Percentiles rank a stretch among this genome's conserved stretches.
Conservation (phyloP, 768 basidiomycete genomes). For the Chalciporus pseudorubinellus region DNA sequence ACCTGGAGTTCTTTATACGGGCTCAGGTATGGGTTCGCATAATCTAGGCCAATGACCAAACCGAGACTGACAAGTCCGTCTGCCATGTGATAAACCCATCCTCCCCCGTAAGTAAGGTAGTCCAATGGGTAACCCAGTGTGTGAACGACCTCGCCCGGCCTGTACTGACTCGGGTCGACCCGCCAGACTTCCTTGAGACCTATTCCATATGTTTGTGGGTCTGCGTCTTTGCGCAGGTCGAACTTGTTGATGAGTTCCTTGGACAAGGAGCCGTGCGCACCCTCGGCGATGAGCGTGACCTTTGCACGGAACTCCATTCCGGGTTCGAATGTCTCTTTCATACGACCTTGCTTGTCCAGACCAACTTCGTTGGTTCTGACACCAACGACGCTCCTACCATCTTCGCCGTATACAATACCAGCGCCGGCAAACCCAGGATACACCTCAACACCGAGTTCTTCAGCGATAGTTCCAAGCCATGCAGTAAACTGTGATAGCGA, state of each 20-base stretch:
- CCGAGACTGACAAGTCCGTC: constrained; percentile 88
- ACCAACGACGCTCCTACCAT: constrained; percentile 46
- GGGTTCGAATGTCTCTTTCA: constrained; percentile 89
- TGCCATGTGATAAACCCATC: constrained; percentile 95
- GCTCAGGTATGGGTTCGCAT: constrained; percentile 87
- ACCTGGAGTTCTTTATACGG: constrained; percentile 95
- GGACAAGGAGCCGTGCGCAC: constrained; percentile 88
- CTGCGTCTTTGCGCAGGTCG: constrained; percentile 58
- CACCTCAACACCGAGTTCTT: constrained; percentile 86
- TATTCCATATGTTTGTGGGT: constrained; percentile 94
- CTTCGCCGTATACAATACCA: constrained; percentile 66
- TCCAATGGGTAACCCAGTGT: constrained; percentile 94
- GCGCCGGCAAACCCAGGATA: constrained; percentile 98
- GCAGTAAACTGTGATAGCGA: constrained; percentile 86
- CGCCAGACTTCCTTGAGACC: constrained; percentile 99
- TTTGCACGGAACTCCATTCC: constrained; percentile 95
- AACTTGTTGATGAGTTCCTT: constrained; percentile 78
- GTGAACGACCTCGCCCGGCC: constrained; percentile 80
- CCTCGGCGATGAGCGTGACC: constrained; percentile 90
- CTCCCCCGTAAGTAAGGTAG: constrained; percentile 76
- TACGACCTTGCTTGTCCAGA: constrained; percentile 67
- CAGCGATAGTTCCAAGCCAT: constrained; percentile 87
- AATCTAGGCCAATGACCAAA: constrained; percentile 91
- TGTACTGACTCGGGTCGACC: constrained; percentile 59
- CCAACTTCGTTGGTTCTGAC: constrained; percentile 95